A percentile compares a stretch with the other conserved stretches of the same genome.
Evolutionary conservation across 768 basidiomycete species (phyloP).

Genomic region (Chiua virens): DNA sequence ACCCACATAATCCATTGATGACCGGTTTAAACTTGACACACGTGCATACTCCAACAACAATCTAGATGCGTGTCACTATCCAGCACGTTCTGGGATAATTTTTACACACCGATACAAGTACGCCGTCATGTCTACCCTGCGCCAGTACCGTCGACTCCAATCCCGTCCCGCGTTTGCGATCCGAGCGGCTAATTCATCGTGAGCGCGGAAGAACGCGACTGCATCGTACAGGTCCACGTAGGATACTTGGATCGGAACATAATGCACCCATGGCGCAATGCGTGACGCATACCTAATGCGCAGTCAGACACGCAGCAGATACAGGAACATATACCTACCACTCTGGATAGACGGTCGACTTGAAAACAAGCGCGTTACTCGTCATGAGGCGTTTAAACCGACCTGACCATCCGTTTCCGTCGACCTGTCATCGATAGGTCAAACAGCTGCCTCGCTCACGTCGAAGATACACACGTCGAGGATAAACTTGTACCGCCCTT

Average conservation of each 20-base stretch:
- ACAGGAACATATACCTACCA: constrained; percentile 43
- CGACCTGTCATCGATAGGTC: constrained; percentile 34
- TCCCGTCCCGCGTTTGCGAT: constrained; percentile 57
- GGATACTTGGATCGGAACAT: constrained; percentile 66
- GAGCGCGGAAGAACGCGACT: constrained; percentile 69
- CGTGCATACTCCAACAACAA: constrained; percentile 56
- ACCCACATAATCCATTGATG: constrained; percentile 37
- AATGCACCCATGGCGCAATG: constrained; percentile 70
- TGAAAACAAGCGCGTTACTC: constrained; percentile 63
- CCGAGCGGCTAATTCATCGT: constrained; percentile 56
- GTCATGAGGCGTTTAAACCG: constrained; percentile 66
- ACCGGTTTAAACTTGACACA: constrained; percentile 47
- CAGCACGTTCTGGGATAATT: rapidly evolving
- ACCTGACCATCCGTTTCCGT: constrained; percentile 70
- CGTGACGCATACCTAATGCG: constrained; percentile 51
- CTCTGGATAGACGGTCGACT: constrained; percentile 71
- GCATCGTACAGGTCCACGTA: constrained; percentile 69
- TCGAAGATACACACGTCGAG: too few species aligned
- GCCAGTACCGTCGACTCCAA: constrained; percentile 61
- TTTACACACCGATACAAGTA: constrained; percentile 55
- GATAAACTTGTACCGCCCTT: constrained; percentile 61
- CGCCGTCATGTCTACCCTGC: constrained; percentile 57
- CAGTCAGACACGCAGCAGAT: background rate
- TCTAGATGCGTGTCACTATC: constrained; percentile 26
- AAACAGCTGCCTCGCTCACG: constrained; percentile 29